Percentiles rank a stretch among this genome's conserved stretches.
Evolutionary conservation across 192 early-diverging fungal species (phyloP).

Genomic region (Obelidium mucronatum): DNA sequence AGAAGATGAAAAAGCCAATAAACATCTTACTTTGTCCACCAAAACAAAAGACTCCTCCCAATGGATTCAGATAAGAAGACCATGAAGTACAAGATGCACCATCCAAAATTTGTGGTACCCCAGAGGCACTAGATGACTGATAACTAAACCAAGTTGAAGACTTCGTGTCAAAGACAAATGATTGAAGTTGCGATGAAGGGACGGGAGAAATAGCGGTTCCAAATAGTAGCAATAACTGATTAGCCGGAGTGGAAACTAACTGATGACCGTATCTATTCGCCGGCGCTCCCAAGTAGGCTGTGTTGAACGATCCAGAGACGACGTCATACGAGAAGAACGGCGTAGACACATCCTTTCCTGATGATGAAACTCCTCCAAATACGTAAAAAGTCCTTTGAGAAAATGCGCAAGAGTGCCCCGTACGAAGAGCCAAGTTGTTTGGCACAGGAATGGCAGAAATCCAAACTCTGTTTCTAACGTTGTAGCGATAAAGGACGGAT

Average conservation of each 20-base stretch:
- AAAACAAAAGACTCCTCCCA: conserved; percentile 31
- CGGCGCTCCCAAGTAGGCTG: background rate
- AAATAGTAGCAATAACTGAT: background rate
- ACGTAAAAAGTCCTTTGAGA: conserved; percentile 7
- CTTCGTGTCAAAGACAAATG: background rate
- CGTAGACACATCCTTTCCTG: background rate
- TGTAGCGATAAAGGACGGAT: conserved; percentile 19
- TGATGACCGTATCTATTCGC: conserved; percentile 10
- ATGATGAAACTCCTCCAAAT: conserved; percentile 15
- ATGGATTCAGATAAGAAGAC: background rate
- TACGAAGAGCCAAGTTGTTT: background rate
- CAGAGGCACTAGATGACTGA: background rate
- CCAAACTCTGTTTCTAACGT: background rate
- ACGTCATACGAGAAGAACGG: conserved; percentile 7
- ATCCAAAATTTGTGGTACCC: conserved; percentile 3
- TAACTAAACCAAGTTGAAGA: background rate
- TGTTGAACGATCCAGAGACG: background rate
- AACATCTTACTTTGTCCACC: conserved; percentile 2
- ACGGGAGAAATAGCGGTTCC: background rate
- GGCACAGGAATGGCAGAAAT: conserved; percentile 1
- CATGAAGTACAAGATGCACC: conserved; percentile 29
- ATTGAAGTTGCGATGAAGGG: background rate
- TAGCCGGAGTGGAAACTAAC: background rate
- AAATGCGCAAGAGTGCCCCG: conserved; percentile 21
- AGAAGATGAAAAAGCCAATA: too few species aligned